Evolutionary conservation across 768 basidiomycete species (phyloP).

Genomic region (Holtermannia corniformis): DNA sequence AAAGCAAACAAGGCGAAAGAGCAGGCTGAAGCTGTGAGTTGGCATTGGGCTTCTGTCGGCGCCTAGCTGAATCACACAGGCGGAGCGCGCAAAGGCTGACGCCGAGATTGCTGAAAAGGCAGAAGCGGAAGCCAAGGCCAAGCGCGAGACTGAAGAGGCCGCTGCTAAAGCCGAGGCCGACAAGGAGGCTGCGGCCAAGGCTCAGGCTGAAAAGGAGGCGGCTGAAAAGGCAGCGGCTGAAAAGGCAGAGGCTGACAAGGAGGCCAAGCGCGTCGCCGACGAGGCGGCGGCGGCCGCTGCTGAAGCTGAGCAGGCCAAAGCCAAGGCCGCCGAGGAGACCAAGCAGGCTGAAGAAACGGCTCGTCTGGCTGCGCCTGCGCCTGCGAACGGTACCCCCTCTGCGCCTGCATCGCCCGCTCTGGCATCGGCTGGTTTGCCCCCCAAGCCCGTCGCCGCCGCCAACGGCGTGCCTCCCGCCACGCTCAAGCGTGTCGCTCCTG

Average conservation of each 20-base stretch:
- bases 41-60: conserved; percentile 49
- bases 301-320: conserved; percentile 18
- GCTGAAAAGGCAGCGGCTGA: conserved; percentile 17
- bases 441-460: conserved; percentile 28
- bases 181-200: conserved; percentile 3
- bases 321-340: conserved; percentile 19
- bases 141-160: conserved; percentile 6
- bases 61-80: conserved; percentile 45
- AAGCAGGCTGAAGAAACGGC: no score
- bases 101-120: conserved; percentile 19
- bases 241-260: conserved; percentile 19
- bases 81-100: conserved; percentile 19
- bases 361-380: conserved; percentile 15
- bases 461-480: no score
- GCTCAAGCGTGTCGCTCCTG: conserved; percentile 14
- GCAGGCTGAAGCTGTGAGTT: conserved; percentile 53
- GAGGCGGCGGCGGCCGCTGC: conserved; percentile 21
- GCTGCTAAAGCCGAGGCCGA: conserved; percentile 3
- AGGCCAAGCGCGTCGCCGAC: conserved; percentile 14
- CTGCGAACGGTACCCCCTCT: conserved; percentile 16
- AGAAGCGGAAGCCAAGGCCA: conserved; percentile 10
- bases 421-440: conserved; percentile 25
- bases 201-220: conserved; percentile 8
- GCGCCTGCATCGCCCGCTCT: conserved; percentile 32
- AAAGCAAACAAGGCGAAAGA: conserved; percentile 37